A percentile compares a stretch with the other conserved stretches of the same genome.
phyloP scores from a whole-genome alignment of 805 yeast species.

The Candida caryicola region DNA sequence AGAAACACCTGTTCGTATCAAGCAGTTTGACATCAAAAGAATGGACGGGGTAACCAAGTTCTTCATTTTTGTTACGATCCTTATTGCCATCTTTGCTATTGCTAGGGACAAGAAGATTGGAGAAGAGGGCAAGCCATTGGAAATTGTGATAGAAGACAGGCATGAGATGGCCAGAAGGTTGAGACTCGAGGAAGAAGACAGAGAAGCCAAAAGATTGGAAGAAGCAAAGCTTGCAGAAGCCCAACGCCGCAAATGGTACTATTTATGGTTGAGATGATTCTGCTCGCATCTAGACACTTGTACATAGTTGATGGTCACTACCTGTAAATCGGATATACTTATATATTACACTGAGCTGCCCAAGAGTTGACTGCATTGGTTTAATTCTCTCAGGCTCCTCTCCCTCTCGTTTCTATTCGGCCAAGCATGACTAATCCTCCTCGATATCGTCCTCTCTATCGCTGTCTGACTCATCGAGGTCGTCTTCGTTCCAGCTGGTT shows the following conservation, averaged over 20 bases:
- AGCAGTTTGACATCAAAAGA: conserved; percentile 45
- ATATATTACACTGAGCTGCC: neutral
- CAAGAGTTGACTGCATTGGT: too few species aligned
- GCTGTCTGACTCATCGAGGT: conserved; percentile 55
- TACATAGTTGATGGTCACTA: conserved; percentile 1
- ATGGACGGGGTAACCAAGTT: conserved; percentile 58
- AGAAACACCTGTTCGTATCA: conserved; percentile 42
- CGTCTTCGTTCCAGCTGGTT: conserved; percentile 85
- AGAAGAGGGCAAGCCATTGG: conserved; percentile 41
- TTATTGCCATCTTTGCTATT: conserved; percentile 50
- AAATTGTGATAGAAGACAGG: conserved; percentile 36
- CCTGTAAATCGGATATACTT: neutral
- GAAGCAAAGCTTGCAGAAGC: conserved; percentile 10
- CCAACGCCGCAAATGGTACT: conserved; percentile 45
- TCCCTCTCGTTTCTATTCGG: neutral
- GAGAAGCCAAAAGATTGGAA: conserved; percentile 7
- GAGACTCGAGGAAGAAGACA: conserved; percentile 15
- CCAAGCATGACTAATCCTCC: conserved; percentile 2
- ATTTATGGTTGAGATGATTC: conserved; percentile 45
- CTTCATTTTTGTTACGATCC: conserved; percentile 47
- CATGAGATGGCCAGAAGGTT: conserved; percentile 28
- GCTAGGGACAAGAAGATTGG: conserved; percentile 54
- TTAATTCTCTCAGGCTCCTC: neutral
- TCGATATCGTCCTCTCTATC: conserved; percentile 26
- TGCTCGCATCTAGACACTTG: neutral